phyloP scores from a whole-genome alignment of 75 land plant genomes.

The Pseudotsuga menziesii region DNA sequence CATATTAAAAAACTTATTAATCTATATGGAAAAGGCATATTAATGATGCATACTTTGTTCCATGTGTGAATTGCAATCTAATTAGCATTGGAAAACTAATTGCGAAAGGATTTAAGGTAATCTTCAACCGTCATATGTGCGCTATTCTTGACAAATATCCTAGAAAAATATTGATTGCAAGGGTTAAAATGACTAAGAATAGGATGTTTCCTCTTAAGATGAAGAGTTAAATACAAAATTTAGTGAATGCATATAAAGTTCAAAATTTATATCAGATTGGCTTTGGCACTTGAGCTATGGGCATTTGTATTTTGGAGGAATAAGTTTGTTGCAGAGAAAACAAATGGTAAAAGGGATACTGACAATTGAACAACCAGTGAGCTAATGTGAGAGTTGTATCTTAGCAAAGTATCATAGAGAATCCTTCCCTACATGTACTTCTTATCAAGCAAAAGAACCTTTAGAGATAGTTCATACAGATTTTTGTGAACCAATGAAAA shows the following conservation, averaged over 20 bases:
- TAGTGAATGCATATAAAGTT: neutral
- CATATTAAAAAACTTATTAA: too few species aligned
- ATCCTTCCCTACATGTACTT: neutral
- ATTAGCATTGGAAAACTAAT: neutral
- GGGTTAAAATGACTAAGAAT: neutral
- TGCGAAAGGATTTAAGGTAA: neutral
- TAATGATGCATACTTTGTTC: neutral
- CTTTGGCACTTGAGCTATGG: neutral
- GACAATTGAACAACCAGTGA: neutral
- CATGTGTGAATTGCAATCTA: too few species aligned
- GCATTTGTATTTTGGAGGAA: neutral
- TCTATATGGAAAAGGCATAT: neutral
- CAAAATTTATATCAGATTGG: neutral
- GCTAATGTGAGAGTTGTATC: neutral
- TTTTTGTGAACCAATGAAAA: neutral
- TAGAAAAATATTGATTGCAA: neutral
- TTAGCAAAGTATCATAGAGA: neutral
- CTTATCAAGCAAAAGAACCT: neutral
- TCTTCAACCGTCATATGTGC: neutral
- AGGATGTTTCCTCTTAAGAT: neutral
- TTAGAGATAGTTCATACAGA: neutral
- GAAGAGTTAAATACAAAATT: neutral
- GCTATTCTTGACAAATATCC: neutral
- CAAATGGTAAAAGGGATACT: neutral
- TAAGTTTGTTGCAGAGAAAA: neutral